Base-by-base conservation (phyloP, 495 filamentous ascomycete species). In the Annulohypoxylon nitens region DNA sequence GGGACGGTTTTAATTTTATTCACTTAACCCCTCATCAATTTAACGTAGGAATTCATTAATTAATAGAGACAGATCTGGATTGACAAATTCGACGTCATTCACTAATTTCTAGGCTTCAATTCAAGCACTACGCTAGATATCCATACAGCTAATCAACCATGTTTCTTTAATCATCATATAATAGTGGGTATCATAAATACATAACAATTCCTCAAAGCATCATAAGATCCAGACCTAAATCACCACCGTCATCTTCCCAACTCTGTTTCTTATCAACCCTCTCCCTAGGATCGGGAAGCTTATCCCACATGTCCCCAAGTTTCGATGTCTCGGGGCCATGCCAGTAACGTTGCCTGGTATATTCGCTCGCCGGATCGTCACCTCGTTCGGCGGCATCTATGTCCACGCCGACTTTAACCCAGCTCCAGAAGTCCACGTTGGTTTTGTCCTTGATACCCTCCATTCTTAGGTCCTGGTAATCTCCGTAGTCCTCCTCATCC, bases 401-500 rank as follows among this genome's bases (percentile, higher is more conserved):
- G 53, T 70, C 66, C 43, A 62, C 65, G 14, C 63, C 74, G 4
- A 69, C 55, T 62, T 74, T 76, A n/a, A 74, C 65, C 74, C 74
- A 76, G 14, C 74, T 69, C 70, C 70, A 76, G 50, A 73, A 76
- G 41, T 70, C 45, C 33, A 66, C 4, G 61, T 55, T 70, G 18
- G 47, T 50, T 47, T 66, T 72, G 8, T 72, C 74, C 9, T 74
- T 68, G n/a, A 70, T 57, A 63, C 79, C 76, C 20, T 78, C 75
- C 18, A 70, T 70, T 51, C 79, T 76, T 66, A 74, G 53, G 2
- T 62, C 75, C 66, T 83, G 82, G 64, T 80, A 84, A 12, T 83
- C 82, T 4, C 82, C 81, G 68, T 83, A 82, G 25, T 81, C 74
- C 41, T 72, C 69, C 10, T 72, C 70, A 54, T 84, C 82, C 23